Percentiles rank a stretch among this genome's conserved stretches.
Conservation (phyloP, 805 yeast species). For the Candida morakotiae region DNA sequence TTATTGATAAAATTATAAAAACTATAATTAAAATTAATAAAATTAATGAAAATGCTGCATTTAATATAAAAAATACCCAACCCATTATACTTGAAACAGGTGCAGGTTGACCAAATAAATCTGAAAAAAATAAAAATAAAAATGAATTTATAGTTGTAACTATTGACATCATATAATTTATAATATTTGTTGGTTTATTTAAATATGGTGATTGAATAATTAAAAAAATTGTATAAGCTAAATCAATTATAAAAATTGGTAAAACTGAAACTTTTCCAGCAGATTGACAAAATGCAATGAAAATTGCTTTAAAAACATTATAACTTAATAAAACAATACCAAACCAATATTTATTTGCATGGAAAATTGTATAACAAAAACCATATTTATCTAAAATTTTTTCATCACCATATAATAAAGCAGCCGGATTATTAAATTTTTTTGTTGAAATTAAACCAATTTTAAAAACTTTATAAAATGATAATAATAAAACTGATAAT, state of each 20-base stretch:
- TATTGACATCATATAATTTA: conserved; percentile 67
- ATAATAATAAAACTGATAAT: conserved; percentile 57
- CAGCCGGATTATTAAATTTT: conserved; percentile 77
- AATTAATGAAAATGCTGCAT: conserved; percentile 82
- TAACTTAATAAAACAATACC: conserved; percentile 61
- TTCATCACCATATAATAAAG: conserved; percentile 76
- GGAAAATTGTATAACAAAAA: conserved; percentile 84
- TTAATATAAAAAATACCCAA: conserved; percentile 80
- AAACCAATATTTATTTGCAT: conserved; percentile 81
- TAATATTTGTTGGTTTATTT: conserved; percentile 76
- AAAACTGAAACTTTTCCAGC: conserved; percentile 81
- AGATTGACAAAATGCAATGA: conserved; percentile 74
- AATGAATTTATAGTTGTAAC: conserved; percentile 78
- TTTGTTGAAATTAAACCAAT: conserved; percentile 62
- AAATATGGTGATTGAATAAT: conserved; percentile 70
- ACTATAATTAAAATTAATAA: conserved; percentile 68
- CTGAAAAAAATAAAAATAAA: conserved; percentile 81
- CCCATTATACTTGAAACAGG: conserved; percentile 86
- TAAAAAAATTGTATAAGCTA: conserved; percentile 61
- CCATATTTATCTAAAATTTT: conserved; percentile 75
- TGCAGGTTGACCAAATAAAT: conserved; percentile 75
- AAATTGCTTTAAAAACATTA: conserved; percentile 61
- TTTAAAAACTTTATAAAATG: conserved; percentile 57
- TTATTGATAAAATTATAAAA: conserved; percentile 56
- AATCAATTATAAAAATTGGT: conserved; percentile 71